Conservation (phyloP, 139 green algal genomes). For the Mesotaenium endlicherianum region DNA sequence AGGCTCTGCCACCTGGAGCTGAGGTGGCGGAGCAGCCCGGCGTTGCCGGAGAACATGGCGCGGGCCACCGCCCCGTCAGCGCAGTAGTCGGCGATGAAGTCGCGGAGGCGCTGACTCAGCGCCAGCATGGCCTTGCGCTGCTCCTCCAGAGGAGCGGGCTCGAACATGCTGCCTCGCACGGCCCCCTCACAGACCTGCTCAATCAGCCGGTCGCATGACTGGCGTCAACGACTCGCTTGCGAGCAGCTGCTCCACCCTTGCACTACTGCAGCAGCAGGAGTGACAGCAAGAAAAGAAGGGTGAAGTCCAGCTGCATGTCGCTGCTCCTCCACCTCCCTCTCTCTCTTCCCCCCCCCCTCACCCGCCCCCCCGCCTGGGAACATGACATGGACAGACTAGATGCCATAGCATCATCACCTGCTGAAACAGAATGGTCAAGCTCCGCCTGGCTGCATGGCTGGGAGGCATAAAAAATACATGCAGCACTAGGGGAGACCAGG, state of each 20-base stretch:
- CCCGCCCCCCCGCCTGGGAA: too few species aligned
- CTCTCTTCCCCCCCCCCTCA: too few species aligned
- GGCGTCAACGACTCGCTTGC: not conserved
- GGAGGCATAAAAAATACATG: too few species aligned
- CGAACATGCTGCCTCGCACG: slow-evolving; percentile 56
- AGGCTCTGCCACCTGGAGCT: too few species aligned
- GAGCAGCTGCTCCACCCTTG: too few species aligned
- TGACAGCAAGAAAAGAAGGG: not conserved
- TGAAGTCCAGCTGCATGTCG: not conserved
- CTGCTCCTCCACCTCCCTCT: too few species aligned
- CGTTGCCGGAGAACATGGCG: not conserved
- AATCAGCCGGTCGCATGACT: not conserved
- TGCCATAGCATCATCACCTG: too few species aligned
- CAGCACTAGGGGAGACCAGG: not conserved
- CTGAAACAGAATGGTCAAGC: too few species aligned
- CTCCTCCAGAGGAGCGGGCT: slow-evolving; percentile 24
- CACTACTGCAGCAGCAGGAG: too few species aligned
- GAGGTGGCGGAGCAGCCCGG: not conserved
- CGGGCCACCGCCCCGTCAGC: slow-evolving; percentile 46
- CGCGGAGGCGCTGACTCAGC: slow-evolving; percentile 56
- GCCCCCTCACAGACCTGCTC: slow-evolving; percentile 63
- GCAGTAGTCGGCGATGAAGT: slow-evolving; percentile 56
- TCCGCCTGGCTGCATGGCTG: too few species aligned
- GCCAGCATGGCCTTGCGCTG: slow-evolving; percentile 57
- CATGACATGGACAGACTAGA: too few species aligned